These are phyloP conservation scores for Olyra latifolia DNA, from an alignment of 176 grass and related monocot species.

Conservation along the genomic window DNA sequence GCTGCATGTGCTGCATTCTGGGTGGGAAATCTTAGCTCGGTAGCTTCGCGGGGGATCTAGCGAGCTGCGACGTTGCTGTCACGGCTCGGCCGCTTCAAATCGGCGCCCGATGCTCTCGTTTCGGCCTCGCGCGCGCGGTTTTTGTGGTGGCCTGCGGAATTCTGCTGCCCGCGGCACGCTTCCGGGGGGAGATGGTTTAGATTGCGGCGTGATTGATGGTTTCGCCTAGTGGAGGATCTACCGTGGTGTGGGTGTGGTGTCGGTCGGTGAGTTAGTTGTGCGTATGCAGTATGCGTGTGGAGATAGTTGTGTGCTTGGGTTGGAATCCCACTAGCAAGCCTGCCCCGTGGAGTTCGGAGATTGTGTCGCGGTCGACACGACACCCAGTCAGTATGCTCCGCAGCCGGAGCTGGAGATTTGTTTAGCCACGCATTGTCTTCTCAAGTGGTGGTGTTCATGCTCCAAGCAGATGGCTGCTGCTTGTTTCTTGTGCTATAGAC, in stretches of 20 bases:
- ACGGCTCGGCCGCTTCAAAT: not conserved
- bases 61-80: conserved; percentile 1
- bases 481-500: not conserved
- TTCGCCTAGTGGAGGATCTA: conserved; percentile 9
- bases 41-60: not conserved
- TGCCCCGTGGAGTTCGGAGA: not conserved
- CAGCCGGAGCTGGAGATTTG: not conserved
- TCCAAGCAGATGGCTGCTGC: not conserved
- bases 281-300: not conserved
- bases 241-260: not conserved
- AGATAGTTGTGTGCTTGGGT: not conserved
- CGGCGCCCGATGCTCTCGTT: not conserved
- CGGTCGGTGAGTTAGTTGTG: not conserved
- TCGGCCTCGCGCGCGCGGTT: not conserved
- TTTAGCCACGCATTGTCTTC: not conserved
- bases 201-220: conserved; percentile 7
- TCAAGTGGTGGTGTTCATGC: conserved; percentile 4
- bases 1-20: not conserved
- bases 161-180: not conserved
- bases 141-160: not conserved
- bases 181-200: not conserved
- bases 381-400: not conserved
- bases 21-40: not conserved
- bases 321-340: not conserved
- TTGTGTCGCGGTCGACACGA: not conserved